Conservation (phyloP, 495 filamentous ascomycete genomes). For the Annulohypoxylon nitens region DNA sequence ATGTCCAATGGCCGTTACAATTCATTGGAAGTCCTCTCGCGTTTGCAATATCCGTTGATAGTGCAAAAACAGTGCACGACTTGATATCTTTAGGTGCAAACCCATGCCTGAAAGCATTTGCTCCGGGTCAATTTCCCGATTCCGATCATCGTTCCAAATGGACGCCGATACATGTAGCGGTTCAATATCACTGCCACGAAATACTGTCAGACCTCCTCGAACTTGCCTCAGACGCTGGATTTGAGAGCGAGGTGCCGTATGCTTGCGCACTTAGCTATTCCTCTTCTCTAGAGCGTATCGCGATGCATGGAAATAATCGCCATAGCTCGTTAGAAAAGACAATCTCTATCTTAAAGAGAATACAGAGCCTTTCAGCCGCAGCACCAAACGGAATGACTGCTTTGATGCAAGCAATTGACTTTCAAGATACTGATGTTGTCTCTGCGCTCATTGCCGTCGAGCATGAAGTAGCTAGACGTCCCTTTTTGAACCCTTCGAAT, state of each 20-base stretch:
- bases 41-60: constrained; percentile 42
- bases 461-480: background rate
- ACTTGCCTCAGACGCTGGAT: background rate
- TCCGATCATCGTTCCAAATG: constrained; percentile 28
- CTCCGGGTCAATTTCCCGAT: constrained; percentile 19
- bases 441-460: constrained; percentile 1
- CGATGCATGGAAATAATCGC: constrained; percentile 5
- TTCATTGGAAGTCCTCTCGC: constrained; percentile 49
- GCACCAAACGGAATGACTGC: constrained; percentile 4
- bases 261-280: constrained; percentile 6
- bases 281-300: constrained; percentile 3
- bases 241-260: background rate
- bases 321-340: background rate
- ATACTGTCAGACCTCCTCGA: constrained; percentile 39
- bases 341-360: background rate
- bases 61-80: constrained; percentile 28
- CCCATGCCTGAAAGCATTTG: constrained; percentile 29
- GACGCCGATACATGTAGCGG: constrained; percentile 50
- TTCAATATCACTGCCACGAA: constrained; percentile 46
- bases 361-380: background rate
- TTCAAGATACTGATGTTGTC: constrained; percentile 4
- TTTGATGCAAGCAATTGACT: constrained; percentile 9
- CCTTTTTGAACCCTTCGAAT: background rate
- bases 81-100: constrained; percentile 38
- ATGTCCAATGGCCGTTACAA: constrained; percentile 49